phyloP scores from a whole-genome alignment of 306 rosid genomes.

The Acacia confusa region DNA sequence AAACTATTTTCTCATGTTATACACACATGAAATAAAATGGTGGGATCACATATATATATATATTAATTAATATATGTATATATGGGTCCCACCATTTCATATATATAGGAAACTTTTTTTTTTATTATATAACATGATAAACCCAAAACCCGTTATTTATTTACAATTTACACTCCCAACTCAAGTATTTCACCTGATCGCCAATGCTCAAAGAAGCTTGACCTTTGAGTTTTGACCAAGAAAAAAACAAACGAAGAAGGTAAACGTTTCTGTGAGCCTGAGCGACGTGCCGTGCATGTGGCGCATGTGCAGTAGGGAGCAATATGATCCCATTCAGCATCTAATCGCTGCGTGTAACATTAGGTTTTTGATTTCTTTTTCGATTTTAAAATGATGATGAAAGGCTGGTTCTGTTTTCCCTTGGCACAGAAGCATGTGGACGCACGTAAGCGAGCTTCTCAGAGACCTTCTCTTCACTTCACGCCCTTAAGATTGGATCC shows the following conservation, averaged over 20 bases:
- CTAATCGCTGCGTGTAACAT: constrained; percentile 31
- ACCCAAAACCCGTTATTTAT: too few relatives aligned
- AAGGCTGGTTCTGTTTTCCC: constrained; percentile 47
- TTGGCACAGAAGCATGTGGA: constrained; percentile 58
- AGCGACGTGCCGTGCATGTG: constrained; percentile 57
- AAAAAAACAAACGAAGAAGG: too few relatives aligned
- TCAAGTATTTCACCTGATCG: too few relatives aligned
- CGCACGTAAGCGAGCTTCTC: constrained; percentile 41
- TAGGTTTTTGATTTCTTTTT: constrained; percentile 36
- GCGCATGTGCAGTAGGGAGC: constrained; percentile 63
- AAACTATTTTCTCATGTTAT: too few relatives aligned
- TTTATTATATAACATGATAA: too few relatives aligned
- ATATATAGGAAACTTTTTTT: too few relatives aligned
- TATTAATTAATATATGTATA: too few relatives aligned
- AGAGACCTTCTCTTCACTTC: constrained; percentile 13
- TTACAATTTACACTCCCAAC: too few relatives aligned
- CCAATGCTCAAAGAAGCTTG: neutral
- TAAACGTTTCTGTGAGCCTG: constrained; percentile 16
- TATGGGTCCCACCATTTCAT: too few relatives aligned
- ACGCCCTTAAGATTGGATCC: constrained; percentile 7
- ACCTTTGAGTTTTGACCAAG: neutral
- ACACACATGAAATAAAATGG: too few relatives aligned
- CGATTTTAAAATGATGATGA: constrained; percentile 34
- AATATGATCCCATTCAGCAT: constrained; percentile 43
- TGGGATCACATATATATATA: too few relatives aligned